Evolutionary conservation across 352 stramenopile species (phyloP).

Genomic region (Globisporangium nunn): DNA sequence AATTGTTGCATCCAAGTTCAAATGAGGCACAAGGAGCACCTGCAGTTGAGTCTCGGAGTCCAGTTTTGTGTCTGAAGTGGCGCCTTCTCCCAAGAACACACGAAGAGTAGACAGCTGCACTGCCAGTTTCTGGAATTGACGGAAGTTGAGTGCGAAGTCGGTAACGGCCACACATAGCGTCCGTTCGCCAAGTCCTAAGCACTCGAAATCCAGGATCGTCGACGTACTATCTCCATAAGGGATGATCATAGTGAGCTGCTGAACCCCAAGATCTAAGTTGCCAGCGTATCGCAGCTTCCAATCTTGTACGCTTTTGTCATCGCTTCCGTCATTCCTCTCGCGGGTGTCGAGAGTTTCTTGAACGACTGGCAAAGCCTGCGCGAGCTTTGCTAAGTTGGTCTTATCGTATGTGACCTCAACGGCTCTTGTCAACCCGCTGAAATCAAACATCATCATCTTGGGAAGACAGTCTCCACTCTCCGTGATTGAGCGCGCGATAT

Average conservation of each 20-base stretch:
- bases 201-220: slow-evolving; percentile 8
- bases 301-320: slow-evolving; percentile 3
- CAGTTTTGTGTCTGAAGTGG: not conserved
- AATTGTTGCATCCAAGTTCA: slow-evolving; percentile 21
- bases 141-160: slow-evolving; percentile 35
- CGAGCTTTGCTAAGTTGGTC: not conserved
- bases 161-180: slow-evolving; percentile 21
- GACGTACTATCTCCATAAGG: slow-evolving; percentile 24
- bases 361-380: slow-evolving; percentile 18
- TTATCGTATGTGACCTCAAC: slow-evolving; percentile 13
- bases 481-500: slow-evolving; percentile 15
- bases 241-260: slow-evolving; percentile 23
- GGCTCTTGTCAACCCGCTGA: slow-evolving; percentile 18
- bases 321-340: slow-evolving; percentile 6
- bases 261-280: slow-evolving; percentile 38
- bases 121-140: slow-evolving; percentile 45
- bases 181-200: slow-evolving; percentile 15
- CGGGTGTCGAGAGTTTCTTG: slow-evolving; percentile 34
- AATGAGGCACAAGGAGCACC: slow-evolving; percentile 17
- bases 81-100: slow-evolving; percentile 8
- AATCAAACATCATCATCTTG: slow-evolving; percentile 25
- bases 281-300: slow-evolving; percentile 43
- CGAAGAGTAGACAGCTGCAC: slow-evolving; percentile 26
- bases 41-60: slow-evolving; percentile 8
- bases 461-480: not conserved